Conservation (phyloP, 2,329 filamentous ascomycete species). For the Rutstroemia sp. region DNA sequence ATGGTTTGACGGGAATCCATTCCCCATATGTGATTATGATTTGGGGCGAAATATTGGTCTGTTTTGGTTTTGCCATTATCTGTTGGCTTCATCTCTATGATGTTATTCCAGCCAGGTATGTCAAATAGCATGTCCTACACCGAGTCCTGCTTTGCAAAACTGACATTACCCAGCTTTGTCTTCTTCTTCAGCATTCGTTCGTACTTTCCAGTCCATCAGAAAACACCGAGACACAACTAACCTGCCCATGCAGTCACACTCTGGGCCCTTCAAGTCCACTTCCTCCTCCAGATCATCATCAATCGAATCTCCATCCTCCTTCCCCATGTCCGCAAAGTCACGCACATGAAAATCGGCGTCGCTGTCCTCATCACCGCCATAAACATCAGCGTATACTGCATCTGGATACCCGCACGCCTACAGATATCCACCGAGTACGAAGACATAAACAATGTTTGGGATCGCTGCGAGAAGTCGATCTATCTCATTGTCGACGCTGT, state of each 20-base stretch:
- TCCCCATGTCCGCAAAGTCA: conserved; percentile 33
- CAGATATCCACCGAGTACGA: conserved; percentile 36
- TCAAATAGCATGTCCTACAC: too few relatives aligned
- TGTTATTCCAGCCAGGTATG: not conserved
- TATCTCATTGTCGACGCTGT: conserved; percentile 42
- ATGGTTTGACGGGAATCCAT: conserved; percentile 23
- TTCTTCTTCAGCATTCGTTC: conserved; percentile 14
- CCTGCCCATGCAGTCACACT: conserved; percentile 13
- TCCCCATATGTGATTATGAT: conserved; percentile 24
- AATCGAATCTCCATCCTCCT: conserved; percentile 45
- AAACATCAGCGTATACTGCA: conserved; percentile 45
- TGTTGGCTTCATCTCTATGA: conserved; percentile 1
- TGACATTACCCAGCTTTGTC: not conserved
- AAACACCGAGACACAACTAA: not conserved
- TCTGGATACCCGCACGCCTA: conserved; percentile 46
- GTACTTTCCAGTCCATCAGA: not conserved
- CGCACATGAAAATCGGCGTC: conserved; percentile 35
- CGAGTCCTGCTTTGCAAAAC: not conserved
- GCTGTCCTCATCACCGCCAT: conserved; percentile 36
- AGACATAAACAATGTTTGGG: conserved; percentile 43
- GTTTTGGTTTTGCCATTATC: conserved; percentile 32
- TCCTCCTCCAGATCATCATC: conserved; percentile 48
- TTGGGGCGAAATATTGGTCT: conserved; percentile 38
- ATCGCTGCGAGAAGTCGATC: conserved; percentile 44
- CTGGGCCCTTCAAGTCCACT: conserved; percentile 37